These are phyloP conservation scores for Camelina neglecta DNA, from an alignment of 345 rosid genomes.

Conservation along the genomic window DNA sequence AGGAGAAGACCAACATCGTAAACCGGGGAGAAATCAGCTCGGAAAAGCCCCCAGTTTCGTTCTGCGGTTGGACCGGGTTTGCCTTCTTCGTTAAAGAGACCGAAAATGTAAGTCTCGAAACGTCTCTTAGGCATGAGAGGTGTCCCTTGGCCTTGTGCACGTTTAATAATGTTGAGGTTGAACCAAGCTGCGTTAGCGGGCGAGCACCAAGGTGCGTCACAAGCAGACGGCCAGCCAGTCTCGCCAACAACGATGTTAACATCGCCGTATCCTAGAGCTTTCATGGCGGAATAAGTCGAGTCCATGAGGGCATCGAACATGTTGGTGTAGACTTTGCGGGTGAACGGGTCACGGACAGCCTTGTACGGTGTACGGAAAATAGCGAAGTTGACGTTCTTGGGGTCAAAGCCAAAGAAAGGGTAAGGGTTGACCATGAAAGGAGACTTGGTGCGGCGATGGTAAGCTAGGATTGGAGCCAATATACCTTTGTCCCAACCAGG, in stretches of 20 bases:
- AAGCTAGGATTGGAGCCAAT: conserved; percentile 70
- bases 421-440: conserved; percentile 83
- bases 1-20: conserved; percentile 64
- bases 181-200: conserved; percentile 61
- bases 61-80: conserved; percentile 75
- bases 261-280: conserved; percentile 64
- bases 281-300: conserved; percentile 72
- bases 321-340: conserved; percentile 66
- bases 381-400: conserved; percentile 50
- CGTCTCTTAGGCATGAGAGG: conserved; percentile 78
- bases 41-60: conserved; percentile 77
- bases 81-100: conserved; percentile 75
- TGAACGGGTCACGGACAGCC: conserved; percentile 58
- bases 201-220: conserved; percentile 60
- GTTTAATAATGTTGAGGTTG: conserved; percentile 57
- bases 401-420: conserved; percentile 70
- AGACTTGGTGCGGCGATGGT: conserved; percentile 69
- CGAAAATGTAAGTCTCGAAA: conserved; percentile 76
- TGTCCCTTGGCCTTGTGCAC: conserved; percentile 63
- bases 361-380: conserved; percentile 57
- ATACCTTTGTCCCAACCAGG: conserved; percentile 50
- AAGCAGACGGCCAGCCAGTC: conserved; percentile 86
- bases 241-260: conserved; percentile 72
- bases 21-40: conserved; percentile 71
- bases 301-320: conserved; percentile 74